phyloP scores from a whole-genome alignment of 2,329 filamentous ascomycete genomes.

The Alternaria hordeiaustralica region DNA sequence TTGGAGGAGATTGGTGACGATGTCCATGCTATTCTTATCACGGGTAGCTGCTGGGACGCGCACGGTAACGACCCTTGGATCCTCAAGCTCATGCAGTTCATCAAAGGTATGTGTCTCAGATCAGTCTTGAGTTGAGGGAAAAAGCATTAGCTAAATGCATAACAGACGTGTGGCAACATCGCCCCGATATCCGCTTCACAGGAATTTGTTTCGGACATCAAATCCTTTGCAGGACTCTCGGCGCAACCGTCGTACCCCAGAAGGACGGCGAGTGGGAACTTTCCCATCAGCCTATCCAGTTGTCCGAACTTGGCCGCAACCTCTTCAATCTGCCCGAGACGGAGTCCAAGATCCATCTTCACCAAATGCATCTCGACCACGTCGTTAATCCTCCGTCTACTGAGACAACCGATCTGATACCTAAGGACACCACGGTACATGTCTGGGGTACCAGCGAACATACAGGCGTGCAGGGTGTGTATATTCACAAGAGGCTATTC shows the following conservation, averaged over 20 bases:
- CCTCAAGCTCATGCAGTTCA: slow-evolving; percentile 50
- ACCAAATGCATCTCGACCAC: slow-evolving; percentile 58
- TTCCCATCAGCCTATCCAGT: slow-evolving; percentile 51
- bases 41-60: slow-evolving; percentile 57
- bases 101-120: slow-evolving; percentile 48
- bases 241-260: slow-evolving; percentile 47
- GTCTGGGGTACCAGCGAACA: slow-evolving; percentile 57
- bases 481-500: slow-evolving; percentile 54
- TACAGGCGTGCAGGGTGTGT: slow-evolving; percentile 55
- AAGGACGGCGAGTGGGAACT: slow-evolving; percentile 56
- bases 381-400: slow-evolving; percentile 46
- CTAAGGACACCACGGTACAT: slow-evolving; percentile 53
- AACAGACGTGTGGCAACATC: slow-evolving; percentile 57
- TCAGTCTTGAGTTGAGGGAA: not conserved
- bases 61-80: slow-evolving; percentile 56
- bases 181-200: slow-evolving; percentile 59
- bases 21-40: slow-evolving; percentile 55
- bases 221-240: slow-evolving; percentile 54
- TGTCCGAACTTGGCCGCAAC: slow-evolving; percentile 50
- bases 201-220: slow-evolving; percentile 60
- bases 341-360: slow-evolving; percentile 47
- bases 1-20: slow-evolving; percentile 56
- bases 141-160: slow-evolving; percentile 2
- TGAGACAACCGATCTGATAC: slow-evolving; percentile 25
- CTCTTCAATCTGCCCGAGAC: slow-evolving; percentile 49